Evolutionary conservation across 1,284 basidiomycete genomes (phyloP).

Genomic region (Malassezia psittaci): DNA sequence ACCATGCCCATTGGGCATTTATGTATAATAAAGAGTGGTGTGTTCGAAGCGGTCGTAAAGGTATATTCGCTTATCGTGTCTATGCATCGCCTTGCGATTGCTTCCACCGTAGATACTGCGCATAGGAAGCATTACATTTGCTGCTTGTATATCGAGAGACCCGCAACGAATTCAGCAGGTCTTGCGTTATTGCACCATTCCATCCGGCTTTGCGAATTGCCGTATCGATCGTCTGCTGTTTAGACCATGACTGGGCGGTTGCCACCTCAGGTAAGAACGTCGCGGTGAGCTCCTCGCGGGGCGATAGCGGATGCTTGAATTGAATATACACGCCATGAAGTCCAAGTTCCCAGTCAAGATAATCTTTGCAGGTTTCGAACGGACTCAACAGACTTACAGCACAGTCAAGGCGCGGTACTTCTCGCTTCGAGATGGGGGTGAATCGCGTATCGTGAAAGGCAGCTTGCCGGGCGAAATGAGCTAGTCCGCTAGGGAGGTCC

Average conservation of each 20-base stretch:
- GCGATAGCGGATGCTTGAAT: conserved; percentile 58
- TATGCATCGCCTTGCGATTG: not conserved
- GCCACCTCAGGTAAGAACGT: conserved; percentile 93
- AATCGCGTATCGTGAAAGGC: conserved; percentile 53
- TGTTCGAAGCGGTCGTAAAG: no score
- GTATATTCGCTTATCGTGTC: no score
- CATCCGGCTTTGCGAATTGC: conserved; percentile 85
- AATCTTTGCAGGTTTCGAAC: conserved; percentile 72
- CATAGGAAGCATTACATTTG: conserved; percentile 62
- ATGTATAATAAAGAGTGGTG: not conserved
- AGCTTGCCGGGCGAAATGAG: conserved; percentile 70
- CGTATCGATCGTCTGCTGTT: conserved; percentile 74
- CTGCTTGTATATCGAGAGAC: conserved; percentile 77
- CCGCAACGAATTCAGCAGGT: conserved; percentile 64
- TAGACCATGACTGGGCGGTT: conserved; percentile 83
- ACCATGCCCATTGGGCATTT: not conserved
- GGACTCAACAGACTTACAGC: conserved; percentile 82
- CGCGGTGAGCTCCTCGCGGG: conserved; percentile 55
- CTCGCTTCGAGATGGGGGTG: conserved; percentile 61
- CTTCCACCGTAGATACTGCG: conserved; percentile 53
- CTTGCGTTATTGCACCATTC: conserved; percentile 67
- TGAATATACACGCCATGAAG: conserved; percentile 83
- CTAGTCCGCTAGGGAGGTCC: conserved; percentile 64
- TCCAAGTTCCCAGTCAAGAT: conserved; percentile 85
- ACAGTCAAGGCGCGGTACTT: conserved; percentile 73